Evolutionary conservation across 495 filamentous ascomycete species (phyloP), one percentile per base, ranked within the genome.

Genomic region (Penicillium flavigenum): DNA sequence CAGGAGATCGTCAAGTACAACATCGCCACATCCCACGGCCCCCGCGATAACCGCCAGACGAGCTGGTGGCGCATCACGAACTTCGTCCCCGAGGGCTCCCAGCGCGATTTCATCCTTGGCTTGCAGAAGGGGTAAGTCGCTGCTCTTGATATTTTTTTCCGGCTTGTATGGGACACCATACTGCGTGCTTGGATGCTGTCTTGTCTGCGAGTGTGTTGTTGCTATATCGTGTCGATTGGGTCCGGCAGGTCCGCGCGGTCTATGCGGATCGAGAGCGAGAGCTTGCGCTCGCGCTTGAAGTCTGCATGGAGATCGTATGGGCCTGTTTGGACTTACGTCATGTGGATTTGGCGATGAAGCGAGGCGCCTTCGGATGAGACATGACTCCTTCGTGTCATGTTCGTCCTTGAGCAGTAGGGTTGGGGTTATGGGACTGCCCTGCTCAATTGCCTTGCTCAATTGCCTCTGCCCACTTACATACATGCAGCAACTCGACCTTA

Each of bases 111-210:
- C 67, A 59, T 92, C 38, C 65, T 85, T 52, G 70, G 73, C 54
- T 72, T 95, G 72, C 81, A 78, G 31, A 96, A 94, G 78, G 92
- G 92, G 90, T 95, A 77, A 71, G 88, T 83, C 24, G 16, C 9
- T 47, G 20, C 29, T n/a, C 26, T 42, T n/a, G 31, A 29, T 44
- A 22, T 11, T 9, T 31, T 31, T 1, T 6, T 9, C n/a, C n/a
- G 36, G 36, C 6, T 39, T 17, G n/a, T 9, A 4, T n/a, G 2
- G 7, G 34, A 7, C 5, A 38, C 12, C 0, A 2, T 7, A n/a
- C 6, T 39, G 36, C 36, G 6, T 27, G 29, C 17, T 26, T 49
- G n/a, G 22, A 47, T 48, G 27, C 31, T 4, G 7, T 49, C 31
- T 55, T 20, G 4, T 12, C 17, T 11, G 29, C 0, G 36, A 2